Evolutionary conservation across 495 filamentous ascomycete species (phyloP).

Genomic region (Aspergillus conjunctus): DNA sequence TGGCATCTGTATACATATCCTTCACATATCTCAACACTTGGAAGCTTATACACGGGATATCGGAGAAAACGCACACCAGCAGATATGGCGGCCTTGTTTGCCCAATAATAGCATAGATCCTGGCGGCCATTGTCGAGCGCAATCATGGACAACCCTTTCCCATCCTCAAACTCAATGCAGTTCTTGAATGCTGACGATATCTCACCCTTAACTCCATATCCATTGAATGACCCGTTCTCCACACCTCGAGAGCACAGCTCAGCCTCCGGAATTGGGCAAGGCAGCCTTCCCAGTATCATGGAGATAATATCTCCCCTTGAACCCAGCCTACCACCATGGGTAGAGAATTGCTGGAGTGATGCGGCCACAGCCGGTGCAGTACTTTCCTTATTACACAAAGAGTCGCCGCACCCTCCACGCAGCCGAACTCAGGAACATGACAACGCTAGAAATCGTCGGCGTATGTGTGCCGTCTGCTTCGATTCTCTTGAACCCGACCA

Average conservation of each 20-base stretch:
- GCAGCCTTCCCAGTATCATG: not conserved
- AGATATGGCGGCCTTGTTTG: not conserved
- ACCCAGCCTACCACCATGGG: not conserved
- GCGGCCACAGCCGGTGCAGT: conserved; percentile 22
- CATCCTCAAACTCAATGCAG: not conserved
- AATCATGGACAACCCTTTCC: not conserved
- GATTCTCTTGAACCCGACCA: conserved; percentile 6
- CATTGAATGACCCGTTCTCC: not conserved
- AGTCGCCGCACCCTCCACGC: conserved; percentile 9
- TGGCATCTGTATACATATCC: not conserved
- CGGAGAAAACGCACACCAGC: not conserved
- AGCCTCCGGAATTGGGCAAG: not conserved
- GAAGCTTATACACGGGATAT: no score
- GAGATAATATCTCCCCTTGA: conserved; percentile 1
- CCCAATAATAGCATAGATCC: not conserved
- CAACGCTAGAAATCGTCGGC: not conserved
- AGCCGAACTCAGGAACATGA: not conserved
- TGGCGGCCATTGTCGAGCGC: not conserved
- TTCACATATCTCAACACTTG: not conserved
- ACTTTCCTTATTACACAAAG: conserved; percentile 23
- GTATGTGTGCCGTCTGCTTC: conserved; percentile 20
- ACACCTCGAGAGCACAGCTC: not conserved
- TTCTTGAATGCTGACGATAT: not conserved
- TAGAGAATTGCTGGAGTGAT: conserved; percentile 19
- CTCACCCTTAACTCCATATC: not conserved